Percentiles rank a stretch among this genome's conserved stretches.
phyloP scores from a whole-genome alignment of 805 yeast genomes.

The Zygotorulaspora sp. region DNA sequence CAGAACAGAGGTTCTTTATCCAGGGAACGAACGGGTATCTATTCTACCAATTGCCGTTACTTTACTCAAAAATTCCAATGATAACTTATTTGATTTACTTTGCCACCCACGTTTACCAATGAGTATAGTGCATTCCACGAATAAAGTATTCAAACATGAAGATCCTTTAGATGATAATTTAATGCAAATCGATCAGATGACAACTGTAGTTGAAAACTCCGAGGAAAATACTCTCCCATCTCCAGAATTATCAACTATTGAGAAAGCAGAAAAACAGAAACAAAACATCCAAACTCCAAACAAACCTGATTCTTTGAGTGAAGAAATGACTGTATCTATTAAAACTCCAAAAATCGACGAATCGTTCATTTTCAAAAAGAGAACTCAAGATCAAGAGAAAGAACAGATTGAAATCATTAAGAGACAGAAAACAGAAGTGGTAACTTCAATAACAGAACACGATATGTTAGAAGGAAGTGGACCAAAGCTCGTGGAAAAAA shows the following conservation, averaged over 20 bases:
- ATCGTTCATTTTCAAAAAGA: conserved; percentile 13
- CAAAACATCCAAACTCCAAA: background rate
- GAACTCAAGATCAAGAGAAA: conserved; percentile 11
- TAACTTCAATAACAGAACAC: background rate
- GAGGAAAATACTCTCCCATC: background rate
- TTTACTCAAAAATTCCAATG: conserved; percentile 43
- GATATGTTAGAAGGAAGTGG: conserved; percentile 2
- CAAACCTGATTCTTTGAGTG: too few species aligned
- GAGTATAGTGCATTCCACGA: conserved; percentile 28
- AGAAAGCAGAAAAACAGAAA: background rate
- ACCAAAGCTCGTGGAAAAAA: background rate
- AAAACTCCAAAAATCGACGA: background rate
- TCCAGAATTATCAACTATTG: background rate
- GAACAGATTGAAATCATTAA: conserved; percentile 3
- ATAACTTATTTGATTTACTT: conserved; percentile 53
- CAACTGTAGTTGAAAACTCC: too few species aligned
- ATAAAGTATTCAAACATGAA: conserved; percentile 25
- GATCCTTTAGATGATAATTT: conserved; percentile 32
- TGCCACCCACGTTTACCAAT: conserved; percentile 75
- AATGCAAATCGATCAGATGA: conserved; percentile 9
- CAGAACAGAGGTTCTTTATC: conserved; percentile 57
- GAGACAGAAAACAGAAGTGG: conserved; percentile 8
- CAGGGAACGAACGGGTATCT: conserved; percentile 59
- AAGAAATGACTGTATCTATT: too few species aligned
- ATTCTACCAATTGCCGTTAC: conserved; percentile 65